These are phyloP conservation scores for Odonthalia washingtoniensis DNA, from an alignment of 31 red algal genomes.

Conservation along the genomic window DNA sequence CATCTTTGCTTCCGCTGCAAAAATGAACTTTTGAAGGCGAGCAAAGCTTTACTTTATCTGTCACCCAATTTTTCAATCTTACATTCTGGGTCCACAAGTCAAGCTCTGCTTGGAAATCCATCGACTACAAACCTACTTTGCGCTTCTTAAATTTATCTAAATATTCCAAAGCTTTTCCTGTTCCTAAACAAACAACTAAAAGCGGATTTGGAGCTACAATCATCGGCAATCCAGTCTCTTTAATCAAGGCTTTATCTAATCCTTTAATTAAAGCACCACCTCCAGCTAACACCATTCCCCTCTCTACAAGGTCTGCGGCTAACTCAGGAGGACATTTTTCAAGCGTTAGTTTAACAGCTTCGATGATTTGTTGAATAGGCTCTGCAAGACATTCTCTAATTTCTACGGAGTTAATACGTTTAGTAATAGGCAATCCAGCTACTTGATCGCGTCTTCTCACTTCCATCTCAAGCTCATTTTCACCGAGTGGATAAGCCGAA, in stretches of 20 bases:
- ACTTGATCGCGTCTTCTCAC: slow-evolving; percentile 33
- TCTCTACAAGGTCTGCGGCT: slow-evolving; percentile 35
- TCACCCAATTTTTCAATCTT: slow-evolving; percentile 13
- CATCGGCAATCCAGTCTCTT: slow-evolving; percentile 41
- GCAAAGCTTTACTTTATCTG: slow-evolving; percentile 9
- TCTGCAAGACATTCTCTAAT: slow-evolving; percentile 23
- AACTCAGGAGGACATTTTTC: slow-evolving; percentile 40
- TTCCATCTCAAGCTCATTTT: slow-evolving; percentile 6
- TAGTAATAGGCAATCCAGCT: slow-evolving; percentile 35
- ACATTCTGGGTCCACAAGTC: background rate
- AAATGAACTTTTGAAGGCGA: background rate
- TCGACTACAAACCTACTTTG: too few relatives aligned
- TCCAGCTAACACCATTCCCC: slow-evolving; percentile 37
- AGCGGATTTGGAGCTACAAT: slow-evolving; percentile 28
- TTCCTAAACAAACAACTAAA: slow-evolving; percentile 9
- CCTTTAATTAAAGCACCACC: slow-evolving; percentile 30
- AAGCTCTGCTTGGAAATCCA: too few relatives aligned
- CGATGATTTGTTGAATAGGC: slow-evolving; percentile 32
- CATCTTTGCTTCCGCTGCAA: background rate
- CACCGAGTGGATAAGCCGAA: slow-evolving; percentile 1
- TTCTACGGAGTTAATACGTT: slow-evolving; percentile 31
- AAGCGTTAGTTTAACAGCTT: slow-evolving; percentile 23
- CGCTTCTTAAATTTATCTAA: slow-evolving; percentile 27
- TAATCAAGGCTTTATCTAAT: background rate
- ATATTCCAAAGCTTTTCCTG: slow-evolving; percentile 27